These are phyloP conservation scores for Brettanomyces sp. DNA, from an alignment of 805 yeast species.

Conservation along the genomic window DNA sequence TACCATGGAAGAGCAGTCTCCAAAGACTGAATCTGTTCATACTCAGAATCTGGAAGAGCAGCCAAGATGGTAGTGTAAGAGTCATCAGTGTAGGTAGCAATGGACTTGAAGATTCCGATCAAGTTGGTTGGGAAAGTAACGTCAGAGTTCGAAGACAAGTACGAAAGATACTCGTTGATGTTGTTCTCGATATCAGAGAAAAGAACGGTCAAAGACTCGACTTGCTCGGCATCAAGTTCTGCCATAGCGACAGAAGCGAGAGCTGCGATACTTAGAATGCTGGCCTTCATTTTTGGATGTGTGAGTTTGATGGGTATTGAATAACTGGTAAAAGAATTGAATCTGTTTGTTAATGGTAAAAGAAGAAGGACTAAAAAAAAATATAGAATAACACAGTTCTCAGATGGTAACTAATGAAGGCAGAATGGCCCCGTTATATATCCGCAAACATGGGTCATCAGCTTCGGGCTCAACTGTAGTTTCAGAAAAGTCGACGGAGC, in stretches of 20 bases:
- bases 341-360: too few relatives aligned
- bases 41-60: slow-evolving; percentile 3
- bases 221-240: not conserved
- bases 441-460: too few relatives aligned
- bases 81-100: slow-evolving; percentile 32
- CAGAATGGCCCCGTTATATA: too few relatives aligned
- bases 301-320: too few relatives aligned
- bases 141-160: not conserved
- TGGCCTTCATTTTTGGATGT: too few relatives aligned
- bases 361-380: too few relatives aligned
- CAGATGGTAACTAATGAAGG: too few relatives aligned
- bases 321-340: too few relatives aligned
- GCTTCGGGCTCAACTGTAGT: too few relatives aligned
- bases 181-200: not conserved
- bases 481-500: too few relatives aligned
- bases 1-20: slow-evolving; percentile 28
- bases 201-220: not conserved
- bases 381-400: too few relatives aligned
- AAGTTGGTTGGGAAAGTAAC: not conserved
- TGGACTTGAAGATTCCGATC: slow-evolving; percentile 6
- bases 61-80: slow-evolving; percentile 33
- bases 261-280: not conserved
- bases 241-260: not conserved
- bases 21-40: slow-evolving; percentile 14
- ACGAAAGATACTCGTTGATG: not conserved